phyloP scores from a whole-genome alignment of 305 asterid genomes.

The Fraxinus ornus region DNA sequence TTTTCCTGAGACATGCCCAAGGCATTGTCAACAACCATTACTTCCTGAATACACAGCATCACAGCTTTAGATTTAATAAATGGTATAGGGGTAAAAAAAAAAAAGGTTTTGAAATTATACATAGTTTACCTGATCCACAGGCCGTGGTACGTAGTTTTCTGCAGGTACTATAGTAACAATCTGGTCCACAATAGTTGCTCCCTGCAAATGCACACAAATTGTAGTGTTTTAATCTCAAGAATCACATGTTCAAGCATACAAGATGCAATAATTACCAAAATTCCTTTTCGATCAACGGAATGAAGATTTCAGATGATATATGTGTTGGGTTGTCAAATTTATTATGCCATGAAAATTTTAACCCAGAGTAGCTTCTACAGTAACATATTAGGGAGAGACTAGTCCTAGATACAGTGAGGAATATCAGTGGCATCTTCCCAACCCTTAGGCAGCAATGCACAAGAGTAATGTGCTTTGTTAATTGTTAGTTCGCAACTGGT shows the following conservation, averaged over 20 bases:
- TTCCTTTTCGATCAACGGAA: slow-evolving; percentile 9
- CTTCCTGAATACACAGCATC: slow-evolving; percentile 54
- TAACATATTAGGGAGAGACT: slow-evolving; percentile 9
- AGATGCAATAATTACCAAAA: background rate
- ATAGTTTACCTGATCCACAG: slow-evolving; percentile 48
- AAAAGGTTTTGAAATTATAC: background rate
- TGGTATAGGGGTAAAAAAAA: background rate
- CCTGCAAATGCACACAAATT: slow-evolving; percentile 44
- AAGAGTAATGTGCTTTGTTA: background rate
- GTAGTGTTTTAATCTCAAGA: slow-evolving; percentile 4
- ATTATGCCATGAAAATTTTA: slow-evolving; percentile 7
- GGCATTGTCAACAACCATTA: slow-evolving; percentile 54
- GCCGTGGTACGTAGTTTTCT: slow-evolving; percentile 59
- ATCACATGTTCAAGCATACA: slow-evolving; percentile 15
- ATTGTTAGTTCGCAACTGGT: background rate
- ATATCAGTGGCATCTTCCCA: background rate
- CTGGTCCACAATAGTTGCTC: slow-evolving; percentile 91
- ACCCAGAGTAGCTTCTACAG: background rate
- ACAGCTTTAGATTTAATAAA: slow-evolving; percentile 18
- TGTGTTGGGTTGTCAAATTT: slow-evolving; percentile 3
- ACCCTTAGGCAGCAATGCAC: background rate
- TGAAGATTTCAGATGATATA: background rate
- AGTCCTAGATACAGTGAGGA: slow-evolving; percentile 1
- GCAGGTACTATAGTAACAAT: slow-evolving; percentile 62
- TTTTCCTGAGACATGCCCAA: slow-evolving; percentile 47